Evolutionary conservation across 2,329 filamentous ascomycete species (phyloP).

Genomic region (Neospermospora avenae): DNA sequence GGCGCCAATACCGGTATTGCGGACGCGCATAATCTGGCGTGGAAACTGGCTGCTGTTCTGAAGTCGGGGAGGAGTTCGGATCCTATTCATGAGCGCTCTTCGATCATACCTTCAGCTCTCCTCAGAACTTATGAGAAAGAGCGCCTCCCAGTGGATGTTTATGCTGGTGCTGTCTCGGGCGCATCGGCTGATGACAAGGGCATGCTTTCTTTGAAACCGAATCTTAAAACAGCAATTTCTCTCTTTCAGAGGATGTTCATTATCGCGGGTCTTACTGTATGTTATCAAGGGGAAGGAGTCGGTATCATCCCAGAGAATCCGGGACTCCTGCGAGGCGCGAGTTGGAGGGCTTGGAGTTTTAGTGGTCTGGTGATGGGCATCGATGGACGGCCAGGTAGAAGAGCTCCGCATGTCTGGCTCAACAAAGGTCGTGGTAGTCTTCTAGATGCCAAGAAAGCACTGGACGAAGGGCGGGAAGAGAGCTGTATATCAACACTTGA

Average conservation of each 20-base stretch:
- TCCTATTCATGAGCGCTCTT: not conserved
- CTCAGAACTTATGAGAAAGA: slow-evolving; percentile 41
- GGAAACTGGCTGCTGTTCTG: slow-evolving; percentile 41
- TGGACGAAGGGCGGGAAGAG: slow-evolving; percentile 17
- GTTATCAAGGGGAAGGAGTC: not conserved
- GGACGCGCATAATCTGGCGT: slow-evolving; percentile 42
- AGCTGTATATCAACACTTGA: slow-evolving; percentile 34
- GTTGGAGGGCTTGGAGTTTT: slow-evolving; percentile 31
- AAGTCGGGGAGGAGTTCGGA: slow-evolving; percentile 18
- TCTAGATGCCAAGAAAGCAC: not conserved
- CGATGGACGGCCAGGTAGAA: slow-evolving; percentile 32
- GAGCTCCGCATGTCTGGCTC: slow-evolving; percentile 36
- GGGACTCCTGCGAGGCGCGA: slow-evolving; percentile 4
- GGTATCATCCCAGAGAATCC: slow-evolving; percentile 11
- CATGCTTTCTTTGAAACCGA: slow-evolving; percentile 4
- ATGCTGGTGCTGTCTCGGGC: slow-evolving; percentile 13
- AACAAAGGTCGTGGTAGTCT: not conserved
- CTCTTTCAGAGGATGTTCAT: slow-evolving; percentile 4
- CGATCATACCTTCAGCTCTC: slow-evolving; percentile 16
- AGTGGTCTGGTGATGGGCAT: slow-evolving; percentile 27
- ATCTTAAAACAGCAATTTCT: not conserved
- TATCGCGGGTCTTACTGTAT: not conserved
- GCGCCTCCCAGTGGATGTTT: slow-evolving; percentile 36
- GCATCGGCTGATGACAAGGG: slow-evolving; percentile 17
- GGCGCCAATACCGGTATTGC: slow-evolving; percentile 38